Conservation (phyloP, 306 rosid species). For the Corylus heterophylla region DNA sequence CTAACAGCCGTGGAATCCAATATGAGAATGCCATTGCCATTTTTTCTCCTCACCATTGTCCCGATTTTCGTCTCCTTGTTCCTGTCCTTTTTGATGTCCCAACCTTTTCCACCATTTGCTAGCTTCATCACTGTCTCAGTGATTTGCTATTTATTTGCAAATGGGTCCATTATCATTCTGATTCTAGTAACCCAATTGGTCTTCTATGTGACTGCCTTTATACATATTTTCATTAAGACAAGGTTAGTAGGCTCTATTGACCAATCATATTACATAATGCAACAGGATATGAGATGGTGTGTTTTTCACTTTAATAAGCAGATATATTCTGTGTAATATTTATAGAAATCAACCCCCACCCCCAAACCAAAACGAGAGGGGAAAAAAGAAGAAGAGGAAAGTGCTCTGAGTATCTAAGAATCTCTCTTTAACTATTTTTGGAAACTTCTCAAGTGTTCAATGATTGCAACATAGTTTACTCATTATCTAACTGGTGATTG, state of each 20-base stretch:
- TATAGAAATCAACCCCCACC: neutral
- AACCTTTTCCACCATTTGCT: conserved; percentile 68
- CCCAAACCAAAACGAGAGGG: too few species aligned
- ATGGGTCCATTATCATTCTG: conserved; percentile 64
- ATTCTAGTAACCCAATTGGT: conserved; percentile 67
- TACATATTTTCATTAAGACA: conserved; percentile 77
- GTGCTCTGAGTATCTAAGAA: neutral
- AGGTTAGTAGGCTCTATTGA: conserved; percentile 57
- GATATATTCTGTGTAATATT: neutral
- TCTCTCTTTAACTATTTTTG: neutral
- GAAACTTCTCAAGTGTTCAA: neutral
- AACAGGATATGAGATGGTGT: conserved; percentile 3
- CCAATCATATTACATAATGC: conserved; percentile 15
- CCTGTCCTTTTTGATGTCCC: conserved; percentile 57
- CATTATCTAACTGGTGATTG: neutral
- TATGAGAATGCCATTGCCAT: conserved; percentile 66
- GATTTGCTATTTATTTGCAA: conserved; percentile 81
- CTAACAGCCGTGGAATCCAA: conserved; percentile 76
- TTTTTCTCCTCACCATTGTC: conserved; percentile 56
- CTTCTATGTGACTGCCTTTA: conserved; percentile 73
- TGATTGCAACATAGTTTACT: neutral
- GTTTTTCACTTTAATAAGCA: neutral
- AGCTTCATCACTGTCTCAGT: conserved; percentile 69
- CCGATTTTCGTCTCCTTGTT: conserved; percentile 71
- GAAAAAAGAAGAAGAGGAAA: neutral